Evolutionary conservation across 2,329 filamentous ascomycete species (phyloP).

Genomic region (Fusarium verrucosum): DNA sequence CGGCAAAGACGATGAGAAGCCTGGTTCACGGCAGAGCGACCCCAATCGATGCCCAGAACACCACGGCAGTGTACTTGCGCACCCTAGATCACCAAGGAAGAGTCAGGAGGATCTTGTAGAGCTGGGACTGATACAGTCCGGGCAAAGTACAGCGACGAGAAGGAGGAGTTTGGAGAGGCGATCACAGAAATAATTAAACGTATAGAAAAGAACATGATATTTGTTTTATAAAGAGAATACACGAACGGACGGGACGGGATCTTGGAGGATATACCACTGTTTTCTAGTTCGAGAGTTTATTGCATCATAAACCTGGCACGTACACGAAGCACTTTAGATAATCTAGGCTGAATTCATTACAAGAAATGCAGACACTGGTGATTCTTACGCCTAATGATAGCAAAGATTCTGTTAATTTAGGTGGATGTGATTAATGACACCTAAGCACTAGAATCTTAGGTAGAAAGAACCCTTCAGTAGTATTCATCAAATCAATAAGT

Average conservation of each 20-base stretch:
- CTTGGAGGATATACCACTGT: constrained; percentile 22
- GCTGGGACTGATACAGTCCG: constrained; percentile 45
- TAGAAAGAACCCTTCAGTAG: too few species aligned
- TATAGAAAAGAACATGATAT: constrained; percentile 1
- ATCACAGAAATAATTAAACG: constrained; percentile 11
- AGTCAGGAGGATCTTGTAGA: constrained; percentile 51
- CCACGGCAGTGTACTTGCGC: constrained; percentile 42
- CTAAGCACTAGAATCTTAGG: too few species aligned
- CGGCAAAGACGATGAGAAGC: constrained; percentile 41
- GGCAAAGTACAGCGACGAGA: constrained; percentile 46
- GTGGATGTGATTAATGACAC: background rate
- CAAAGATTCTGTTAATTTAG: background rate
- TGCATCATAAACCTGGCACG: background rate
- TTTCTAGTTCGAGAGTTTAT: background rate
- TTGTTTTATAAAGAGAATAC: background rate
- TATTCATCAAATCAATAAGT: too few species aligned
- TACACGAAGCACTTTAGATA: background rate
- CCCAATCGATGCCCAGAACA: constrained; percentile 11
- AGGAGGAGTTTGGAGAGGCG: constrained; percentile 43
- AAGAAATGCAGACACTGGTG: background rate
- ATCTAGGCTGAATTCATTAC: background rate
- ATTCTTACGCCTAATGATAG: too few species aligned
- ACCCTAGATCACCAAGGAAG: constrained; percentile 43
- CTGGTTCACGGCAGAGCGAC: constrained; percentile 18
- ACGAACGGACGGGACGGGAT: background rate